Percentiles rank a stretch among this genome's conserved stretches.
phyloP scores from a whole-genome alignment of 257 asterid species.

The Nemophila menziesii region DNA sequence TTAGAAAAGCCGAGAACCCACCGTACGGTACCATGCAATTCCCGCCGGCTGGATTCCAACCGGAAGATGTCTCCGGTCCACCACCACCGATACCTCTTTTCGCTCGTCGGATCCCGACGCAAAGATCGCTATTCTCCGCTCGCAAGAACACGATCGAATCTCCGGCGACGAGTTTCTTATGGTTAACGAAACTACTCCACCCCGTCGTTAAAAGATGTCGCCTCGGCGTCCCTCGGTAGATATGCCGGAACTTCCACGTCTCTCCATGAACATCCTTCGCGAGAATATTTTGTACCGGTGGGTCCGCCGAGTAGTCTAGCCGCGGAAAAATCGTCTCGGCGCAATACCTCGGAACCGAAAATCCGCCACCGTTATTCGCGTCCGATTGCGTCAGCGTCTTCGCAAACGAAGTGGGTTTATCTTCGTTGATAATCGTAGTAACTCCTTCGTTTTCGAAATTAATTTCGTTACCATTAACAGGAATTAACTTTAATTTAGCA shows the following conservation, averaged over 20 bases:
- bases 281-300: constrained; percentile 75
- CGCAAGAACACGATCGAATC: constrained; percentile 83
- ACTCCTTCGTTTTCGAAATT: constrained; percentile 25
- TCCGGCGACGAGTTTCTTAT: constrained; percentile 85
- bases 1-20: constrained; percentile 48
- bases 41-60: constrained; percentile 50
- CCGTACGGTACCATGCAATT: constrained; percentile 44
- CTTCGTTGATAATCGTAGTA: constrained; percentile 26
- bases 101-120: constrained; percentile 81
- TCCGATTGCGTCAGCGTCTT: constrained; percentile 87
- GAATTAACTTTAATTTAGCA: constrained; percentile 42
- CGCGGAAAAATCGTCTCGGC: constrained; percentile 85
- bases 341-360: constrained; percentile 88
- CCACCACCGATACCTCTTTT: constrained; percentile 64
- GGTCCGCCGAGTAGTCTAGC: constrained; percentile 62
- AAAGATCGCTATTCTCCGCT: constrained; percentile 72
- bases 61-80: constrained; percentile 43
- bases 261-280: constrained; percentile 92
- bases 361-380: constrained; percentile 92
- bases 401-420: constrained; percentile 65
- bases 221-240: constrained; percentile 88
- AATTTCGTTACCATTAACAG: constrained; percentile 22
- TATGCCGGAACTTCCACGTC: constrained; percentile 89
- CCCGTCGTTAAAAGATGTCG: constrained; percentile 92
- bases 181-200: constrained; percentile 92